Percentiles rank a stretch among this genome's conserved stretches.
Conservation (phyloP, 2,329 filamentous ascomycete genomes). For the Botrytis deweyae region DNA sequence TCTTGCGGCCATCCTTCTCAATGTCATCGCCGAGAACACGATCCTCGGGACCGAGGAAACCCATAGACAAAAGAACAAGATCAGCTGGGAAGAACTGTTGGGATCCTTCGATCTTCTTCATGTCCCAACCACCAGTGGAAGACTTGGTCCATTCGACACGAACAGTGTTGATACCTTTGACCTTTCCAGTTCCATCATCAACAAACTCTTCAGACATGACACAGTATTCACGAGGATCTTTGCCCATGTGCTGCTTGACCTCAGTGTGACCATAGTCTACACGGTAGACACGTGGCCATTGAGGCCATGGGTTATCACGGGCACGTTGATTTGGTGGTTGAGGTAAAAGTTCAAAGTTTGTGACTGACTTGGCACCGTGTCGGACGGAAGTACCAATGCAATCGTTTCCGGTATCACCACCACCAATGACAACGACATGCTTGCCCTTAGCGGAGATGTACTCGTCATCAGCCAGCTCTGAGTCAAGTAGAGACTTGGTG, state of each 20-base stretch:
- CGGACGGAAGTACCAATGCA: conserved; percentile 96
- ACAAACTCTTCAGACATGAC: conserved; percentile 98
- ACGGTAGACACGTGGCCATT: conserved; percentile 97
- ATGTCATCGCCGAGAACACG: conserved; percentile 83
- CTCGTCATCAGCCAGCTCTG: conserved; percentile 74
- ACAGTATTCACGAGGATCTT: conserved; percentile 94
- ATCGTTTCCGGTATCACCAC: conserved; percentile 96
- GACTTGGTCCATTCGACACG: conserved; percentile 96
- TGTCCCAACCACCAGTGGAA: conserved; percentile 88
- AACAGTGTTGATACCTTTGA: conserved; percentile 94
- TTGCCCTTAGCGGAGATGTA: conserved; percentile 97
- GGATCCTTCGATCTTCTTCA: conserved; percentile 93
- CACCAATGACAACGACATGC: conserved; percentile 93
- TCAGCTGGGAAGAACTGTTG: conserved; percentile 97
- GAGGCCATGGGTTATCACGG: conserved; percentile 94
- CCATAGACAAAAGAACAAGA: conserved; percentile 92
- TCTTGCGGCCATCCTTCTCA: conserved; percentile 90
- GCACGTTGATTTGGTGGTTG: conserved; percentile 90
- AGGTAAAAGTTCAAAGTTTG: conserved; percentile 93
- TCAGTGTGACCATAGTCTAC: conserved; percentile 98
- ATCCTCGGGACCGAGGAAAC: conserved; percentile 91
- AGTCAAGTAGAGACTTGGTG: conserved; percentile 95
- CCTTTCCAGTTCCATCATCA: conserved; percentile 79
- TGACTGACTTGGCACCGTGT: conserved; percentile 91
- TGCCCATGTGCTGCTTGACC: conserved; percentile 93